Conservation (phyloP, 2,329 filamentous ascomycete genomes). For the Paracoccidioides brasiliensis region DNA sequence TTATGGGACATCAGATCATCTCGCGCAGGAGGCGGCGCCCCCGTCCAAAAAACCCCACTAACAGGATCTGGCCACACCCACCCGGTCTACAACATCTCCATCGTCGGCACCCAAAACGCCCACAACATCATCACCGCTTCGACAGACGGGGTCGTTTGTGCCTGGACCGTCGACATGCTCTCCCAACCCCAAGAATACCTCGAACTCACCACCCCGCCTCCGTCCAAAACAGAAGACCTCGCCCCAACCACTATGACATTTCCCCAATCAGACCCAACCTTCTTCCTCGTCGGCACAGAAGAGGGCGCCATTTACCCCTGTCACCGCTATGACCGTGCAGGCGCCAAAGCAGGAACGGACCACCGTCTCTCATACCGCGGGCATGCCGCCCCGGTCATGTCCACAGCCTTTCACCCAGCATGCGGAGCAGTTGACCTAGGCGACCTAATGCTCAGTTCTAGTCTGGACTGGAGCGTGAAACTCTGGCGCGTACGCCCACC, state of each 20-base stretch:
- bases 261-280: conserved; percentile 87
- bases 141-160: conserved; percentile 90
- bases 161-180: conserved; percentile 97
- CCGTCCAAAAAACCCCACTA: conserved; percentile 89
- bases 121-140: conserved; percentile 98
- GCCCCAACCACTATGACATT: conserved; percentile 92
- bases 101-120: conserved; percentile 95
- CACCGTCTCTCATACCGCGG: conserved; percentile 75
- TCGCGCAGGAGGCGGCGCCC: conserved; percentile 50
- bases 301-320: conserved; percentile 95
- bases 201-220: conserved; percentile 71
- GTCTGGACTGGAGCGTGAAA: conserved; percentile 93
- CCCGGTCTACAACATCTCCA: conserved; percentile 87
- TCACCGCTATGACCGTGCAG: conserved; percentile 91
- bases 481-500: conserved; percentile 73
- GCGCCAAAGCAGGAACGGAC: conserved; percentile 92
- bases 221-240: conserved; percentile 85
- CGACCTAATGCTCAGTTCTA: conserved; percentile 82
- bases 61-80: conserved; percentile 93
- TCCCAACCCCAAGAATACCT: conserved; percentile 91
- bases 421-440: conserved; percentile 87
- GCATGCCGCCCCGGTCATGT: conserved; percentile 90
- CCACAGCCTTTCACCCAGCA: conserved; percentile 86
- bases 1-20: conserved; percentile 93
- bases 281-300: conserved; percentile 93